phyloP scores from a whole-genome alignment of 2,329 filamentous ascomycete species.

The Exserohilum turcica region DNA sequence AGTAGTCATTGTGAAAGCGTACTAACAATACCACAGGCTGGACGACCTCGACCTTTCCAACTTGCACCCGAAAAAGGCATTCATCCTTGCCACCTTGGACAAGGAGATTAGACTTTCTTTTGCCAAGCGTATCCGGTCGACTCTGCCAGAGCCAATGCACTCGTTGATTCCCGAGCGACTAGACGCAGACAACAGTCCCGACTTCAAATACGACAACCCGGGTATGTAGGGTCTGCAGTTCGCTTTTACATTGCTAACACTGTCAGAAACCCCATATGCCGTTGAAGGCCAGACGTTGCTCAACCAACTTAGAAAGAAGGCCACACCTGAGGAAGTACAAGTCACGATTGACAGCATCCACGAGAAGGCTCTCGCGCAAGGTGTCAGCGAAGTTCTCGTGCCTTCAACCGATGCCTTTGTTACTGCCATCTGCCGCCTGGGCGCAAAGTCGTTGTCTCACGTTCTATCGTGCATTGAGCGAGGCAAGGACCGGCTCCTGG shows the following conservation, averaged over 20 bases:
- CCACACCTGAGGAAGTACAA: constrained; percentile 83
- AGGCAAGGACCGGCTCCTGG: constrained; percentile 84
- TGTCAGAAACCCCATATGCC: constrained; percentile 75
- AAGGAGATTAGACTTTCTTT: constrained; percentile 98
- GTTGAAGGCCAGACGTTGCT: constrained; percentile 83
- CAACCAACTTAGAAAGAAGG: constrained; percentile 79
- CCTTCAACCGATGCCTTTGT: constrained; percentile 93
- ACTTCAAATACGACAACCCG: constrained; percentile 85
- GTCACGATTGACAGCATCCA: constrained; percentile 80
- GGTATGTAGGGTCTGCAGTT: constrained; percentile 56
- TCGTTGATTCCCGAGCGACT: constrained; percentile 81
- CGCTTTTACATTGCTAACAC: constrained; percentile 1
- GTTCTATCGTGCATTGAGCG: constrained; percentile 95
- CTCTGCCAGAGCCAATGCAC: constrained; percentile 82
- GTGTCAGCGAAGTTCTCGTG: constrained; percentile 74
- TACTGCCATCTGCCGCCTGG: constrained; percentile 89
- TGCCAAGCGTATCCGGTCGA: constrained; percentile 93
- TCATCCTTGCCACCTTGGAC: constrained; percentile 87
- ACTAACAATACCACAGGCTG: constrained; percentile 55
- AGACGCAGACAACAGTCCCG: constrained; percentile 91
- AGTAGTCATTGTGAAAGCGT: neutral
- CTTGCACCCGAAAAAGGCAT: constrained; percentile 87
- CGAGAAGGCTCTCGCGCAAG: constrained; percentile 71
- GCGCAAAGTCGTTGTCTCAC: constrained; percentile 94
- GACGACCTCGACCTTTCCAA: constrained; percentile 79